phyloP scores from a whole-genome alignment of 148 eudicot species.

The Rhododendron williamsianum region DNA sequence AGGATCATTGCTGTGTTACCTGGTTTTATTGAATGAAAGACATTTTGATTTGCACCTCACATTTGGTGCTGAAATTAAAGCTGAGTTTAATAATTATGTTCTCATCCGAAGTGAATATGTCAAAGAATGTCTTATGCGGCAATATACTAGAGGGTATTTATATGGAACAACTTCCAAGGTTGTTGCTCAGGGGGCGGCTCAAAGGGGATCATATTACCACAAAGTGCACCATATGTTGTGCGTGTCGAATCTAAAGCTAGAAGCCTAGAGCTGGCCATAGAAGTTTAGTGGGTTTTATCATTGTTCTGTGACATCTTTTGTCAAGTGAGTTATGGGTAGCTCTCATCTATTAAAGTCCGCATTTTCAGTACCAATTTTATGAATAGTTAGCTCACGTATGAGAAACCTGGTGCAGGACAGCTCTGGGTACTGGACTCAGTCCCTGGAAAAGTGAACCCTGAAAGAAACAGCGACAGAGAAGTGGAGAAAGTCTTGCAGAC shows the following conservation, averaged over 20 bases:
- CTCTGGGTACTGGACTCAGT: slow-evolving; percentile 95
- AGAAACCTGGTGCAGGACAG: slow-evolving; percentile 76
- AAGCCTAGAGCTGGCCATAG: background rate
- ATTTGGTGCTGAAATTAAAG: background rate
- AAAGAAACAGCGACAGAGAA: slow-evolving; percentile 56
- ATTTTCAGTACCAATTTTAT: background rate
- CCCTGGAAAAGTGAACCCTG: slow-evolving; percentile 69
- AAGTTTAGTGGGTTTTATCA: background rate
- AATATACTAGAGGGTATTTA: background rate
- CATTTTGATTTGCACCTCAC: background rate
- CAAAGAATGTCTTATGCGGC: background rate
- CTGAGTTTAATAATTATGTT: background rate
- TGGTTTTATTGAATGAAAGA: background rate
- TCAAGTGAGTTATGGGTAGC: background rate
- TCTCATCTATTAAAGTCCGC: background rate
- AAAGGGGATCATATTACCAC: background rate
- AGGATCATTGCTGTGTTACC: background rate
- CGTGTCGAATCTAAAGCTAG: background rate
- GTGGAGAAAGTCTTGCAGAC: slow-evolving; percentile 93
- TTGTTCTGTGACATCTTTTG: background rate
- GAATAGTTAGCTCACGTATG: slow-evolving; percentile 12
- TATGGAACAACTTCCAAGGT: background rate
- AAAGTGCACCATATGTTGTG: background rate
- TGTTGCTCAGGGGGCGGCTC: background rate
- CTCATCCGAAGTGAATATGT: background rate